Evolutionary conservation across 1,139 yeast genomes (phyloP), one percentile per base, ranked within the genome.

Genomic region (Suhomyces bolitotheri): DNA sequence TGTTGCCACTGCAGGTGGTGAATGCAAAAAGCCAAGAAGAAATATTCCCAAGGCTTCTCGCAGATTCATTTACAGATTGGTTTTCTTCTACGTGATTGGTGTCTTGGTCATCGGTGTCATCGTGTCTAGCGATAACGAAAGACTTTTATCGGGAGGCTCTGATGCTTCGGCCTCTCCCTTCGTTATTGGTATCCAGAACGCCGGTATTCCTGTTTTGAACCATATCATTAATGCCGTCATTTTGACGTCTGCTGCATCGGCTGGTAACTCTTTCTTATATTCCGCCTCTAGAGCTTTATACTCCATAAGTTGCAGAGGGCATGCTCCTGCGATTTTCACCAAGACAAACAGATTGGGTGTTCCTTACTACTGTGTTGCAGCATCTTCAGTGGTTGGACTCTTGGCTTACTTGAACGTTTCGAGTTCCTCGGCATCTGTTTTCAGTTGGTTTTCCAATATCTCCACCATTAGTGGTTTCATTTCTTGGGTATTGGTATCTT

Each of bases 181-280:
- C 44, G 78, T 72, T 30, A 43, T 66, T 54, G 64, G 82, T 52
- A 54, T 76, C 62, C 46, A 70, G 48, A 80, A 78, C 47, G 84
- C 89, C 4, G 72, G 78, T 4, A 80, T 82, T 42, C 63, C 62
- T 0, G 82, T 72, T 1, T 62, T 83, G 45, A 80, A 83, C 43
- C 82, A 80, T 50, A 68, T 84, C 34, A 68, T 84, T 47, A 84
- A 84, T 51, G 90, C 81, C 2, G 78, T 78, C 46, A 78, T 84
- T 39, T 61, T 84, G 53, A 63, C 82, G 7, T 81, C 84, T 39
- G 84, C 85, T 37, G 73, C 82, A 44, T 78, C 86, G 10, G 85
- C 90, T 7, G 80, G 84, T 33, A 83, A 82, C 60, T 81, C 89
- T 0, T 86, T 80, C 59, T 64, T 82, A 43, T 83, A 82, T 59